A percentile compares a stretch with the other conserved stretches of the same genome.
These are phyloP conservation scores for Spiraea crenata DNA, from an alignment of 331 rosid species.

Conservation along the genomic window DNA sequence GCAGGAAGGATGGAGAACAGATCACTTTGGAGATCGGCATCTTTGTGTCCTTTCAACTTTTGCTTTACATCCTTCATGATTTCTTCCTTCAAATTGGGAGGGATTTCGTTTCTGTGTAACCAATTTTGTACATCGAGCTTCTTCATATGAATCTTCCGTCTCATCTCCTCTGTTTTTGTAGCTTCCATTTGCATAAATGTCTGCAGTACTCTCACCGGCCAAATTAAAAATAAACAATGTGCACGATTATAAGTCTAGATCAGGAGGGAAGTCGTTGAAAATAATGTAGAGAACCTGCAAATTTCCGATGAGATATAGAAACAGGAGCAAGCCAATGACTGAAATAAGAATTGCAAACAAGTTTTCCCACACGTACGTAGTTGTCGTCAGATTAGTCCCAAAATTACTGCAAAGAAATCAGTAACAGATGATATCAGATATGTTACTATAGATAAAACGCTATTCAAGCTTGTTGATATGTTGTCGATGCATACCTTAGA, in stretches of 20 bases:
- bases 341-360: constrained; percentile 1
- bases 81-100: background rate
- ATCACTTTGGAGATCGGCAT: constrained; percentile 31
- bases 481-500: constrained; percentile 14
- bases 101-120: too few species aligned
- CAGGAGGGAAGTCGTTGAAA: background rate
- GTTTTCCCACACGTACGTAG: background rate
- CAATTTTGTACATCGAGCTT: constrained; percentile 23
- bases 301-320: too few species aligned
- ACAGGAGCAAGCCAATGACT: background rate
- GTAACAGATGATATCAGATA: background rate
- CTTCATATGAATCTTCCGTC: constrained; percentile 14
- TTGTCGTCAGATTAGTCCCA: constrained; percentile 6
- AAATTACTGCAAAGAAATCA: background rate
- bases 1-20: constrained; percentile 23
- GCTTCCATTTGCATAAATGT: constrained; percentile 16
- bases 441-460: too few species aligned
- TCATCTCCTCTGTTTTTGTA: constrained; percentile 11
- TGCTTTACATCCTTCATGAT: constrained; percentile 18
- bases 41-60: constrained; percentile 22
- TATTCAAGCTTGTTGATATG: background rate
- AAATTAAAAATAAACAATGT: too few species aligned
- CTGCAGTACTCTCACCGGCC: too few species aligned
- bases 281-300: too few species aligned
- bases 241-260: too few species aligned